phyloP scores from a whole-genome alignment of 1,284 basidiomycete genomes.

The Meripilus lineatus region DNA sequence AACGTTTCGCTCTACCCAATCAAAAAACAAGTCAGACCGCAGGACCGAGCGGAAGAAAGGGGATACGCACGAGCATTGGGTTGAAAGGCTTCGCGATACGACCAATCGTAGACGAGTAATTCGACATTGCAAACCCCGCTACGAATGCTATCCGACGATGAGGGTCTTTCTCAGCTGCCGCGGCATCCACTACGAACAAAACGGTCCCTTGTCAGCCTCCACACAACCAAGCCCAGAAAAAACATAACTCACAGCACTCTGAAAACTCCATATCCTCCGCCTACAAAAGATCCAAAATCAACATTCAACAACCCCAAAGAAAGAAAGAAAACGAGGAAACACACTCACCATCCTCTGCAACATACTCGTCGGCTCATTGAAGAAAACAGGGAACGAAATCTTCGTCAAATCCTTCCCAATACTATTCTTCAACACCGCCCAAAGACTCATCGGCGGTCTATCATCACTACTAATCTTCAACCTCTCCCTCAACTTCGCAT shows the following conservation, averaged over 20 bases:
- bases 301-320: neutral
- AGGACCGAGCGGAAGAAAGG: neutral
- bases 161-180: constrained; percentile 73
- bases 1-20: constrained; percentile 74
- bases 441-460: constrained; percentile 87
- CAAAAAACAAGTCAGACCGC: neutral
- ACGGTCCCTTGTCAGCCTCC: neutral
- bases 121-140: constrained; percentile 96
- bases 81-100: constrained; percentile 96
- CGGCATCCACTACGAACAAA: constrained; percentile 67
- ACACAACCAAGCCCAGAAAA: neutral
- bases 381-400: constrained; percentile 94
- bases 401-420: constrained; percentile 97
- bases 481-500: constrained; percentile 58
- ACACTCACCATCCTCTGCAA: constrained; percentile 70
- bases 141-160: constrained; percentile 88
- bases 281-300: constrained; percentile 29
- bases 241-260: constrained; percentile 70
- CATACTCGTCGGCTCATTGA: constrained; percentile 98
- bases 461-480: constrained; percentile 77
- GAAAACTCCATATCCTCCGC: constrained; percentile 96
- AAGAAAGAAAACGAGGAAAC: neutral
- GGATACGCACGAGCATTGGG: constrained; percentile 70
- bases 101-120: constrained; percentile 95
- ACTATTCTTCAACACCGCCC: constrained; percentile 93